Evolutionary conservation across 441 rosid genomes (phyloP).

Genomic region (Corymbia calophylla): DNA sequence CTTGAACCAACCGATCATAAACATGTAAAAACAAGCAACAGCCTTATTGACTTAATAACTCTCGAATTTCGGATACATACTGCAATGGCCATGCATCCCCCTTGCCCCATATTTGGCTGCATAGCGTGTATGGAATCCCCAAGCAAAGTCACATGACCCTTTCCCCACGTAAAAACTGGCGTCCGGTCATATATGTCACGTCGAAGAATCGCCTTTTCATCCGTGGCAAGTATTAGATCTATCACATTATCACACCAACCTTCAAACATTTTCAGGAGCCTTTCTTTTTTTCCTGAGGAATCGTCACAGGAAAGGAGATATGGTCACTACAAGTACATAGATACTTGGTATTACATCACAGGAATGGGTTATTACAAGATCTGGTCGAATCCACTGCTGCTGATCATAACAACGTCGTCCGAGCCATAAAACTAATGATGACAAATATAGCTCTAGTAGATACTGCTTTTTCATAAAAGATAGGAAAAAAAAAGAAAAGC

Average conservation of each 20-base stretch:
- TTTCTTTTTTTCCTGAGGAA: constrained; percentile 9
- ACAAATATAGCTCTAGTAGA: not conserved
- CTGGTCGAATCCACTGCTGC: not conserved
- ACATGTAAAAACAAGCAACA: not conserved
- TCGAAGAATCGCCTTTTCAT: constrained; percentile 9
- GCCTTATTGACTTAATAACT: not conserved
- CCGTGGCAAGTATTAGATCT: constrained; percentile 13
- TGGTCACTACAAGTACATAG: not conserved
- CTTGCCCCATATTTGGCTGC: constrained; percentile 27
- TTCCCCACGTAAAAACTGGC: constrained; percentile 18
- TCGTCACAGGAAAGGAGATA: not conserved
- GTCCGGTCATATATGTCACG: constrained; percentile 18
- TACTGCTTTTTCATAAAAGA: not conserved
- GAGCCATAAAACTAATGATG: not conserved
- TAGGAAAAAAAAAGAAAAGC: not conserved
- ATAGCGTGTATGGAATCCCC: constrained; percentile 27
- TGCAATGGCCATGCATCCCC: constrained; percentile 28
- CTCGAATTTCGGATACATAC: not conserved
- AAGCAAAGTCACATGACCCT: constrained; percentile 16
- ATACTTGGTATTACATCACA: not conserved
- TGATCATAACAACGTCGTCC: not conserved
- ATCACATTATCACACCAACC: constrained; percentile 16
- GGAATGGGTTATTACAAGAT: not conserved
- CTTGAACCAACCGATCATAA: not conserved
- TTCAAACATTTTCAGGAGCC: constrained; percentile 14